Conservation (phyloP, 805 yeast species). For the Metahyphopichia silvanorum region DNA sequence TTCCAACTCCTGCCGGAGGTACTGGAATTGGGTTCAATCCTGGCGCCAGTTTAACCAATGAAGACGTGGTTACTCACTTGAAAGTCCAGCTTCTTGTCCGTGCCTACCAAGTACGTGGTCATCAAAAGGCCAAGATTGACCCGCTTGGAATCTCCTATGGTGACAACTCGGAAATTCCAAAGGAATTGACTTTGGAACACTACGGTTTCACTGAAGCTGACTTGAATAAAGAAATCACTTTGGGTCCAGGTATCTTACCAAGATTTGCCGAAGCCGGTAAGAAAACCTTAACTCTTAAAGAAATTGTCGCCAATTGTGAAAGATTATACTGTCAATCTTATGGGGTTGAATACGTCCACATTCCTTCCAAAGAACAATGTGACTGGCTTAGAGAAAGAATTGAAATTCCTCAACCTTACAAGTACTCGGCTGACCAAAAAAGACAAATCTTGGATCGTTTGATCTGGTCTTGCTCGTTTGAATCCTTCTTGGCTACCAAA, state of each 20-base stretch:
- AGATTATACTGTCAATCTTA: constrained; percentile 80
- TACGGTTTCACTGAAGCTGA: constrained; percentile 90
- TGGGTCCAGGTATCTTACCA: constrained; percentile 98
- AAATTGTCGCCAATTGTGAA: constrained; percentile 77
- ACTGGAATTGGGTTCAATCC: constrained; percentile 59
- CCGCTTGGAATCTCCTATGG: constrained; percentile 93
- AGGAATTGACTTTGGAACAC: constrained; percentile 86
- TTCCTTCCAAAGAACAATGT: constrained; percentile 91
- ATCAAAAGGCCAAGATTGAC: constrained; percentile 89
- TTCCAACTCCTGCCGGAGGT: constrained; percentile 80
- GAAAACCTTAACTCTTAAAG: constrained; percentile 68
- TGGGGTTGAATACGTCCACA: constrained; percentile 95
- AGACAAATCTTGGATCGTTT: constrained; percentile 94
- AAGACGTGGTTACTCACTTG: constrained; percentile 80
- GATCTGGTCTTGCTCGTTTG: constrained; percentile 95
- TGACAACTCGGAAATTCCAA: constrained; percentile 63
- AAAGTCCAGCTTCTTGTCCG: constrained; percentile 95
- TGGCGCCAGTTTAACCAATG: constrained; percentile 45
- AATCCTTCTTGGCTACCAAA: constrained; percentile 86
- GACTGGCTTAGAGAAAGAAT: constrained; percentile 98
- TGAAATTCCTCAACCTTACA: constrained; percentile 86
- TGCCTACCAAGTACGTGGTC: constrained; percentile 99
- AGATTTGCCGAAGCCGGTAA: constrained; percentile 72
- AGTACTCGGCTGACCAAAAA: constrained; percentile 83
- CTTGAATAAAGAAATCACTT: constrained; percentile 73